phyloP scores from a whole-genome alignment of 306 rosid genomes.

The Cucurbita pepo region DNA sequence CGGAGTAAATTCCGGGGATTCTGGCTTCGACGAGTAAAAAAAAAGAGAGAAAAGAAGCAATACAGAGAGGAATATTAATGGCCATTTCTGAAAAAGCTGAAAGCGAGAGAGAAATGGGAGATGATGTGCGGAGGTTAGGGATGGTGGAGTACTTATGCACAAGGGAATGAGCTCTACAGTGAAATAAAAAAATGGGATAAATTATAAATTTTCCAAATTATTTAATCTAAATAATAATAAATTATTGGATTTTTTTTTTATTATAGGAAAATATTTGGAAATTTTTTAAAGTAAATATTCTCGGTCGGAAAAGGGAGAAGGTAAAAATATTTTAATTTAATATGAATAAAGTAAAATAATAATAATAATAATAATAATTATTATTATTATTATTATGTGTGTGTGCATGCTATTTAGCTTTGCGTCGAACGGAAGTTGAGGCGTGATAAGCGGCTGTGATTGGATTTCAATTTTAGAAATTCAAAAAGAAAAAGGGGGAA shows the following conservation, averaged over 20 bases:
- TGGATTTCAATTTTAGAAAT: neutral
- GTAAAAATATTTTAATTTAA: neutral
- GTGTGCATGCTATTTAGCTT: neutral
- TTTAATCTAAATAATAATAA: no score
- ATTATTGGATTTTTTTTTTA: neutral
- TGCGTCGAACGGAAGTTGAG: constrained; percentile 13
- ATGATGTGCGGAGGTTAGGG: neutral
- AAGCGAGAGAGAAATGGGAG: constrained; percentile 7
- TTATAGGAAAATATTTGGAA: neutral
- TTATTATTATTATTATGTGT: no score
- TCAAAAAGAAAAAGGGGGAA: neutral
- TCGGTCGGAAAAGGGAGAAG: neutral
- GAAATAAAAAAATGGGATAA: neutral
- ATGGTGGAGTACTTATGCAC: constrained; percentile 54
- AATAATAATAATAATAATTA: neutral
- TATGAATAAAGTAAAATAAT: neutral
- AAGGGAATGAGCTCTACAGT: neutral
- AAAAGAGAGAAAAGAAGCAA: constrained; percentile 25
- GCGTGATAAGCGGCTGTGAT: constrained; percentile 56
- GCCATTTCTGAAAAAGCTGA: constrained; percentile 18
- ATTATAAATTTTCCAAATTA: no score
- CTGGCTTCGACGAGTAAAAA: constrained; percentile 34
- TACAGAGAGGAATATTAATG: neutral
- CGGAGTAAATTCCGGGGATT: constrained; percentile 68
- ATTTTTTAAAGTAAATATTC: neutral